Evolutionary conservation across 2,329 filamentous ascomycete species (phyloP).

Genomic region (Botrytis byssoidea): DNA sequence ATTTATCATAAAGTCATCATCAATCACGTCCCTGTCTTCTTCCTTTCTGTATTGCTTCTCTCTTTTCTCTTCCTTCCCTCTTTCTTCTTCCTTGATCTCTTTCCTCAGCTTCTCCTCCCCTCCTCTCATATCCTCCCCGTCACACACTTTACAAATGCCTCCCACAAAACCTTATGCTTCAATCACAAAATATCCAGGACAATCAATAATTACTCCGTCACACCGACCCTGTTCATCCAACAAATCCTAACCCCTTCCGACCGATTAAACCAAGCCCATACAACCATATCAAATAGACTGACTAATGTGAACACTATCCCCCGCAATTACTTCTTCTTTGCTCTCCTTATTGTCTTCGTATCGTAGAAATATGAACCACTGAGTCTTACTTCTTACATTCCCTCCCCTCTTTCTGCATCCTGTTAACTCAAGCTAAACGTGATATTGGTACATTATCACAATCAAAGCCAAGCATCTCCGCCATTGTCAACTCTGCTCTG

Average conservation of each 20-base stretch:
- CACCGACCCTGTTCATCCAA: neutral
- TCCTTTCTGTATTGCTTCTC: neutral
- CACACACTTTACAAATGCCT: neutral
- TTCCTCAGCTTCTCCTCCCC: too few relatives aligned
- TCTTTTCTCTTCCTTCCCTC: too few relatives aligned
- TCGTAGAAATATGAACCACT: slow-evolving; percentile 8
- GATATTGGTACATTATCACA: neutral
- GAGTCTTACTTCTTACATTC: neutral
- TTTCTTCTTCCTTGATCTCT: too few relatives aligned
- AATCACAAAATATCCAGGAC: slow-evolving; percentile 4
- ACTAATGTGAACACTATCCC: neutral
- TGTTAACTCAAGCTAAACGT: neutral
- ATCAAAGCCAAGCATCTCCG: slow-evolving; percentile 33
- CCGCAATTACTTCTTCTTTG: neutral
- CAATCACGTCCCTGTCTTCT: slow-evolving; percentile 9
- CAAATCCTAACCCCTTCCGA: neutral
- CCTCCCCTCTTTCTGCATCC: neutral
- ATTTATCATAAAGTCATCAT: slow-evolving; percentile 21
- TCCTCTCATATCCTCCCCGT: too few relatives aligned
- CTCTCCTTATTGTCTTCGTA: too few relatives aligned
- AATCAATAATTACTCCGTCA: slow-evolving; percentile 15
- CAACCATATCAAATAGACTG: slow-evolving; percentile 8
- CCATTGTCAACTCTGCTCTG: slow-evolving; percentile 20
- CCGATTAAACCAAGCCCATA: slow-evolving; percentile 15
- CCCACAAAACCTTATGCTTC: neutral